Percentiles rank a stretch among this genome's conserved stretches.
Evolutionary conservation across 2,329 filamentous ascomycete genomes (phyloP).

Genomic region (Aspergillus floridensis): DNA sequence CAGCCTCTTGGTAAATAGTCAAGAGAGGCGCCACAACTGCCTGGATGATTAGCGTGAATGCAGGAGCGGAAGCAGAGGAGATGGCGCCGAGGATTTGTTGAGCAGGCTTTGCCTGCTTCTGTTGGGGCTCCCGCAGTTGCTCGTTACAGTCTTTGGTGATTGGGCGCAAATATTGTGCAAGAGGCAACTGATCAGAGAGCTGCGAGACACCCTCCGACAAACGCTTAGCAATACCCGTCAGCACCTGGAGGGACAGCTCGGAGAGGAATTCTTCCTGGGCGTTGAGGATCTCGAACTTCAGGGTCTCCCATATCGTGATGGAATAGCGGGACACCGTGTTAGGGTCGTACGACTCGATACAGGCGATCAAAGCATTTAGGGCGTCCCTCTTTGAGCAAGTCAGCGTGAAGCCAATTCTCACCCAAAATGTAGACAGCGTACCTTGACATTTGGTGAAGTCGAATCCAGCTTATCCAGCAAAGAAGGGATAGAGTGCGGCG

Average conservation of each 20-base stretch:
- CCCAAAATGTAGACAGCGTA: conserved; percentile 24
- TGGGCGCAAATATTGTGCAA: conserved; percentile 57
- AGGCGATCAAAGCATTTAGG: conserved; percentile 60
- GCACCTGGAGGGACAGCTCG: conserved; percentile 55
- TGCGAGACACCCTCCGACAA: conserved; percentile 48
- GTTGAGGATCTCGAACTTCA: conserved; percentile 68
- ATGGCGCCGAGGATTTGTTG: conserved; percentile 60
- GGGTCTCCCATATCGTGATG: conserved; percentile 64
- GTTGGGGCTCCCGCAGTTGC: conserved; percentile 65
- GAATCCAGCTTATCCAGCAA: conserved; percentile 68
- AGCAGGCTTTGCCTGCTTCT: conserved; percentile 65
- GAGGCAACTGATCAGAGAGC: conserved; percentile 42
- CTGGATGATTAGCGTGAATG: conserved; percentile 56
- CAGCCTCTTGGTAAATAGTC: conserved; percentile 59
- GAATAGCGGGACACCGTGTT: conserved; percentile 61
- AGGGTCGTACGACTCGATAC: conserved; percentile 58
- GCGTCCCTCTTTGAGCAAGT: conserved; percentile 55
- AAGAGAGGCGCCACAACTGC: conserved; percentile 58
- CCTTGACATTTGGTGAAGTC: conserved; percentile 66
- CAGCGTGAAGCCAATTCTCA: conserved; percentile 13
- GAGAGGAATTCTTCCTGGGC: conserved; percentile 65
- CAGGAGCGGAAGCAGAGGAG: conserved; percentile 53
- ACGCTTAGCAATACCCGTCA: conserved; percentile 55
- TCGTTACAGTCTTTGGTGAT: conserved; percentile 67
- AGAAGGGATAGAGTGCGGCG: conserved; percentile 65